Evolutionary conservation across 805 yeast genomes (phyloP), one percentile per base, ranked within the genome.

Genomic region (Candida peoriensis): DNA sequence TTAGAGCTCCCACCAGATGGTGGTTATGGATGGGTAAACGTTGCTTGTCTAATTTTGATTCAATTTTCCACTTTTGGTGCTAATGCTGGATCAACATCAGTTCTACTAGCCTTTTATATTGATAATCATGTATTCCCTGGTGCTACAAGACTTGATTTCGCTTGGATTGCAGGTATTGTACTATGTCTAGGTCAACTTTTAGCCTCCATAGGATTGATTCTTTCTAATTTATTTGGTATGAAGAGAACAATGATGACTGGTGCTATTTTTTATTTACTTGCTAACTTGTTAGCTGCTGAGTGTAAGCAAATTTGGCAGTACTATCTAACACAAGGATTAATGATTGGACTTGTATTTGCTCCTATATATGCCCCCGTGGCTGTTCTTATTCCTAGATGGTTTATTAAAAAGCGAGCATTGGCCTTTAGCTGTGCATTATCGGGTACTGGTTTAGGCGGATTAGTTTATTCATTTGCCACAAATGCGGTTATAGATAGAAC

Each of bases 51-150:
- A 4, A 59, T 66, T 20, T 33, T 75, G 4, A 58, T 76, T 26
- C 74, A 76, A 53, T 70, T 76, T 43, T 64, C 72, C 24, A 72
- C 85, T 0, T 82, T 90, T 89, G 89, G 89, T 10, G 70, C 81
- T 42, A 78, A 79, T 43, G 61, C 76, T 9, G 41, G 41, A 3
- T 28, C 31, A 11, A 28, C 31, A 6, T 79, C 78, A 1, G 66
- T 81, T 7, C 78, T 76, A n/a, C 11, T 81, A 18, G 67, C 81
- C 1, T 68, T 65, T 42, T 82, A 78, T 48, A 43, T 81, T 17
- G 67, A 70, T 28, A 51, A 69, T 33, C 55, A 70, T 29, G 58
- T 66, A 0, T 80, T 76, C 43, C 58, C 61, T 0, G 84, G 79
- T 3, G 79, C 81, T 0, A 52, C 68, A 1, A 70, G 70, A 33